Conservation (phyloP, 345 rosid genomes). For the Salix brachista region DNA sequence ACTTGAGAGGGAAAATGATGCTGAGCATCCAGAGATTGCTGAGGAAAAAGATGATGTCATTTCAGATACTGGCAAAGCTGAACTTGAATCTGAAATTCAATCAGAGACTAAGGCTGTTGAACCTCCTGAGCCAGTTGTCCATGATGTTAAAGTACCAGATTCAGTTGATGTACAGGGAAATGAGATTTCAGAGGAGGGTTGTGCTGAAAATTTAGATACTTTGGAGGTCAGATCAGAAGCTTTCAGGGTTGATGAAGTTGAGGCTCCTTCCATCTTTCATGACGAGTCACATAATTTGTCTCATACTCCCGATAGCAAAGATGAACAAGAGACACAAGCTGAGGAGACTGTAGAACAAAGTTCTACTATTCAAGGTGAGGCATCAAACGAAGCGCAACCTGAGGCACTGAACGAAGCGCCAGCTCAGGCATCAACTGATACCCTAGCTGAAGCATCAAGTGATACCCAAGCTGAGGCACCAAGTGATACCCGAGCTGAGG, state of each 20-base stretch:
- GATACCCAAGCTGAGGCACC: constrained; percentile 6
- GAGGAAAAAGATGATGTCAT: constrained; percentile 33
- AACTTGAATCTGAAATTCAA: constrained; percentile 33
- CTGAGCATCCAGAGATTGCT: constrained; percentile 26
- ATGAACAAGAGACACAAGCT: constrained; percentile 30
- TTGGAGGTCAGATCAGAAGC: constrained; percentile 37
- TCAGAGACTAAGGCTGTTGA: constrained; percentile 15
- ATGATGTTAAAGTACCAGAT: constrained; percentile 32
- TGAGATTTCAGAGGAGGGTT: constrained; percentile 27
- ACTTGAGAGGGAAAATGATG: constrained; percentile 24
- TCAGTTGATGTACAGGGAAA: constrained; percentile 33
- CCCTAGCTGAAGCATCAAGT: background rate
- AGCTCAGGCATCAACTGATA: constrained; percentile 21
- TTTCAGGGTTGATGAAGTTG: constrained; percentile 32
- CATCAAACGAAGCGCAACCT: constrained; percentile 20
- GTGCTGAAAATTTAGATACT: constrained; percentile 35
- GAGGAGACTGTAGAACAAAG: constrained; percentile 36
- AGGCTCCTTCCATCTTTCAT: constrained; percentile 23
- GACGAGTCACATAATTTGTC: constrained; percentile 32
- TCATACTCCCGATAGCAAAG: constrained; percentile 33
- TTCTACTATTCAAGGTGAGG: constrained; percentile 27
- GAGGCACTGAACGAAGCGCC: background rate
- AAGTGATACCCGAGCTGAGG: constrained; percentile 4
- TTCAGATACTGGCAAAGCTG: constrained; percentile 36
- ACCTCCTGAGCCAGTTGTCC: constrained; percentile 35